These are phyloP conservation scores for Haberlea rhodopensis DNA, from an alignment of 257 asterid species.

Conservation along the genomic window DNA sequence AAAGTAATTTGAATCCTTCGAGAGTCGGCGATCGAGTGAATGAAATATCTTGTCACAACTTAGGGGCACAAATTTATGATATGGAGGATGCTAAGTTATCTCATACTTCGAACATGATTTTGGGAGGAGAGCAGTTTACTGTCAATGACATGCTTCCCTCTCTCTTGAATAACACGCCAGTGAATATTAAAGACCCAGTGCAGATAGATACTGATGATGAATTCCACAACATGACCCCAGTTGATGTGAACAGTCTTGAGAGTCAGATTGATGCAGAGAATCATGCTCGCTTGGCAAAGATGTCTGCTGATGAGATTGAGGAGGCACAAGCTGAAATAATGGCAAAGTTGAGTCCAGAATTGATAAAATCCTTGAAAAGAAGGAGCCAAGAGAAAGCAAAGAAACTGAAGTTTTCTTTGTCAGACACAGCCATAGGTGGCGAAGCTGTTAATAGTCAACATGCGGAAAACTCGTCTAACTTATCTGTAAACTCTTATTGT, in stretches of 20 bases:
- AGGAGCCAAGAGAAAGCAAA: slow-evolving; percentile 60
- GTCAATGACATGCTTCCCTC: slow-evolving; percentile 22
- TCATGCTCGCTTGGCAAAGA: slow-evolving; percentile 52
- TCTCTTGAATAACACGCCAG: slow-evolving; percentile 20
- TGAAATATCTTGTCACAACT: slow-evolving; percentile 26
- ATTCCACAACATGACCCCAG: slow-evolving; percentile 5
- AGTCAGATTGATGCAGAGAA: slow-evolving; percentile 86
- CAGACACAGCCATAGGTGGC: slow-evolving; percentile 32
- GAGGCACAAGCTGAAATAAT: slow-evolving; percentile 80
- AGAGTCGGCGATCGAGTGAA: slow-evolving; percentile 23
- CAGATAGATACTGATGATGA: slow-evolving; percentile 27
- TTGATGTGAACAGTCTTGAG: slow-evolving; percentile 34
- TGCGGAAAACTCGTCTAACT: slow-evolving; percentile 27
- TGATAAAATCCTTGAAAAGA: slow-evolving; percentile 54
- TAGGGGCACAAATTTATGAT: slow-evolving; percentile 20
- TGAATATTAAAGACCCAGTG: slow-evolving; percentile 15
- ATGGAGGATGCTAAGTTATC: slow-evolving; percentile 18
- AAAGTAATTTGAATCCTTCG: slow-evolving; percentile 15
- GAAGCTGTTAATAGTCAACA: slow-evolving; percentile 33
- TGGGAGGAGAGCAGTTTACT: slow-evolving; percentile 20
- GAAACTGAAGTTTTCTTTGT: slow-evolving; percentile 41
- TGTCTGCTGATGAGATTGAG: slow-evolving; percentile 81
- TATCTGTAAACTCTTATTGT: slow-evolving; percentile 29
- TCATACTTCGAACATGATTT: slow-evolving; percentile 21
- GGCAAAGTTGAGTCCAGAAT: slow-evolving; percentile 63